Percentiles rank a stretch among this genome's conserved stretches.
These are phyloP conservation scores for Diaporthe caulivora DNA, from an alignment of 2,329 filamentous ascomycete genomes.

Conservation along the genomic window DNA sequence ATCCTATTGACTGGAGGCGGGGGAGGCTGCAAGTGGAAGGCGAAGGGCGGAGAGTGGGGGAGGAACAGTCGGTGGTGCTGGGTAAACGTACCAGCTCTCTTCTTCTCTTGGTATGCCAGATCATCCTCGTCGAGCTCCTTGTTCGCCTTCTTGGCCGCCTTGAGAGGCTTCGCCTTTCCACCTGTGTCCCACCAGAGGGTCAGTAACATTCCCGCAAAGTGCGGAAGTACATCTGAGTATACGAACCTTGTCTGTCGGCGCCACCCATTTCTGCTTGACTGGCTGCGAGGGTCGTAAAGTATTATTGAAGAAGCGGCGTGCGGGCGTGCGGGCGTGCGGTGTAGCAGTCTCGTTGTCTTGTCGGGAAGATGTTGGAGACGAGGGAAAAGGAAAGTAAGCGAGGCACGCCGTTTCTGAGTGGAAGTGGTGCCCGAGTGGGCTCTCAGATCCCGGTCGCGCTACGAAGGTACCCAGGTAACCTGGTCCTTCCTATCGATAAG, in stretches of 20 bases:
- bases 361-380: background rate
- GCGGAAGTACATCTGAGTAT: background rate
- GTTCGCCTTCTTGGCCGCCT: constrained; percentile 87
- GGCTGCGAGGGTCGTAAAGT: background rate
- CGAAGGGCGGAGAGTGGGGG: background rate
- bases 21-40: too few species aligned
- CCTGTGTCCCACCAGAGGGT: constrained; percentile 58
- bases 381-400: constrained; percentile 16
- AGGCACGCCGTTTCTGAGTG: background rate
- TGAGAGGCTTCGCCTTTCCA: constrained; percentile 87
- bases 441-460: background rate
- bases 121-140: constrained; percentile 92
- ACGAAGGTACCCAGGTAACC: background rate
- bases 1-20: too few species aligned
- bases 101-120: constrained; percentile 84
- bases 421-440: background rate
- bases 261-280: constrained; percentile 69
- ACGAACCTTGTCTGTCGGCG: constrained; percentile 73
- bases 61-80: background rate
- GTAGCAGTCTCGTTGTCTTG: background rate
- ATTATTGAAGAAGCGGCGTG: background rate
- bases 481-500: constrained; percentile 28
- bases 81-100: constrained; percentile 77
- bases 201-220: background rate
- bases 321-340: background rate